A percentile compares a stretch with the other conserved stretches of the same genome.
These are phyloP conservation scores for Sporisorium scitamineum DNA, from an alignment of 1,284 basidiomycete genomes.

Conservation along the genomic window DNA sequence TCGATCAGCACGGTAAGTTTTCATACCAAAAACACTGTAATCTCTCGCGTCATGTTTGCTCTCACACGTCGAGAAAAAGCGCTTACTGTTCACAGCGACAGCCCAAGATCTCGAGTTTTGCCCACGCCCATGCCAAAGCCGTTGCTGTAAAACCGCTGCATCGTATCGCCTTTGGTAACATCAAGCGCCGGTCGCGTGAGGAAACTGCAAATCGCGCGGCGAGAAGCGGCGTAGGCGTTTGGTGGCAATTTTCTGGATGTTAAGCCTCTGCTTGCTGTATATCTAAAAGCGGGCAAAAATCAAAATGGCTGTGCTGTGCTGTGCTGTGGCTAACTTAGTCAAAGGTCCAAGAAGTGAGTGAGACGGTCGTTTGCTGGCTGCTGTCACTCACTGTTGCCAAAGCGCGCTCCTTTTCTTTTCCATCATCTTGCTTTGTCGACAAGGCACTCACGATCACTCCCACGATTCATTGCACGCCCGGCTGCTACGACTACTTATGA, in stretches of 20 bases:
- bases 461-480: neutral
- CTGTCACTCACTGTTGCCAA: neutral
- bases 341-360: neutral
- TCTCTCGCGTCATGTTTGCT: no score
- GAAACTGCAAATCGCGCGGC: neutral
- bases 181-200: neutral
- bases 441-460: neutral
- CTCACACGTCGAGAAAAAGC: no score
- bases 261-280: no score
- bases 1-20: no score
- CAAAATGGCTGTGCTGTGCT: neutral
- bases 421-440: conserved; percentile 3
- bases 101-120: no score
- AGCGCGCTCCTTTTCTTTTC: neutral
- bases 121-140: no score
- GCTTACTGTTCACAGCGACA: no score
- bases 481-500: neutral
- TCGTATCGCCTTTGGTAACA: neutral
- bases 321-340: neutral
- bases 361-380: neutral
- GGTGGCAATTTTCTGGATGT: neutral
- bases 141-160: no score
- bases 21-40: no score
- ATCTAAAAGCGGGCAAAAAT: neutral
- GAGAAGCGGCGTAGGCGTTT: neutral